phyloP scores from a whole-genome alignment of 2,329 filamentous ascomycete genomes.

The Helicocarpus griseus region DNA sequence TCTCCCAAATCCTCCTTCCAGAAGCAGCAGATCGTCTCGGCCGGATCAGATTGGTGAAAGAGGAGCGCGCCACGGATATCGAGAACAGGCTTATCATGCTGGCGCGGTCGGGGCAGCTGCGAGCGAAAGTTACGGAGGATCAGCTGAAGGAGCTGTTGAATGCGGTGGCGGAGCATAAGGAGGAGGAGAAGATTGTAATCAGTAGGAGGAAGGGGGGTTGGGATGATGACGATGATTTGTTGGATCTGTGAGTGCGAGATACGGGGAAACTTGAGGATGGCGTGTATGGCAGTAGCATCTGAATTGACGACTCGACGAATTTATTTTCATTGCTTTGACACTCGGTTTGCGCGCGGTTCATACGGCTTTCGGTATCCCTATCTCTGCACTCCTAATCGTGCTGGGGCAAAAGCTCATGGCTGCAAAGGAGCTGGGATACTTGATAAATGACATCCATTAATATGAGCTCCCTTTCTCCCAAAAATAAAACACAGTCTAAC shows the following conservation, averaged over 20 bases:
- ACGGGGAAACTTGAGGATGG: neutral
- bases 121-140: slow-evolving; percentile 78
- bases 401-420: too few species aligned
- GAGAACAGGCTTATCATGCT: slow-evolving; percentile 91
- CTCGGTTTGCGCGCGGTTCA: neutral
- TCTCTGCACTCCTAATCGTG: too few species aligned
- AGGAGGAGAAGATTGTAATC: slow-evolving; percentile 76
- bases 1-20: slow-evolving; percentile 88
- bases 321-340: neutral
- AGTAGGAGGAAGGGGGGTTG: slow-evolving; percentile 72
- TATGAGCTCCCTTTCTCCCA: too few species aligned
- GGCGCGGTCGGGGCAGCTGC: slow-evolving; percentile 75
- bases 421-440: too few species aligned
- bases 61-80: slow-evolving; percentile 76
- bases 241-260: slow-evolving; percentile 31
- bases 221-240: slow-evolving; percentile 58
- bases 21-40: slow-evolving; percentile 87
- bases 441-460: too few species aligned
- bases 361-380: too few species aligned
- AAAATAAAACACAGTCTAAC: neutral
- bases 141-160: slow-evolving; percentile 88
- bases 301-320: neutral
- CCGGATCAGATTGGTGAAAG: slow-evolving; percentile 92
- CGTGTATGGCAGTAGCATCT: too few species aligned
- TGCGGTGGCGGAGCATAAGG: slow-evolving; percentile 66